These are phyloP conservation scores for Nigrospora sphaerica DNA, from an alignment of 2,329 filamentous ascomycete genomes.

Conservation along the genomic window DNA sequence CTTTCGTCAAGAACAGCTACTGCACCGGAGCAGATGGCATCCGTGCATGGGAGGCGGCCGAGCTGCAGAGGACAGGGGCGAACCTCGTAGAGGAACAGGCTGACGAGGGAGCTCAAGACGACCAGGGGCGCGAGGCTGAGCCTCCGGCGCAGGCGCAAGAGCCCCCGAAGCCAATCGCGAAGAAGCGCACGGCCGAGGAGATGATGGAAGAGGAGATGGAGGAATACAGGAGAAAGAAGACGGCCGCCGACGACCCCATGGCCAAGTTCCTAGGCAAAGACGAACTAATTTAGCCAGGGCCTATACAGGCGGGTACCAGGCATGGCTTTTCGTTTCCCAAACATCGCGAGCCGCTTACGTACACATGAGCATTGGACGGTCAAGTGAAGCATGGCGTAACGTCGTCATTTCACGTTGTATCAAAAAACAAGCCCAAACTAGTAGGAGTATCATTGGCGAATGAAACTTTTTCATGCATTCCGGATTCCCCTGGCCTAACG, in stretches of 20 bases:
- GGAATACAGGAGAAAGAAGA: constrained; percentile 70
- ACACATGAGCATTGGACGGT: background rate
- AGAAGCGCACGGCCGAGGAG: constrained; percentile 72
- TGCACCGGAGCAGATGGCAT: constrained; percentile 91
- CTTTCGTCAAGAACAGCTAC: constrained; percentile 90
- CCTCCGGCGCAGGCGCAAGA: constrained; percentile 9
- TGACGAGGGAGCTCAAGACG: constrained; percentile 13
- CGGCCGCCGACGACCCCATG: constrained; percentile 79
- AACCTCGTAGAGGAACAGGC: constrained; percentile 24
- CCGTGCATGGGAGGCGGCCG: constrained; percentile 69
- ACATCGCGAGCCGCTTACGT: too few relatives aligned
- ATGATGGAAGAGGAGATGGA: constrained; percentile 85
- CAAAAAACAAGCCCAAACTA: constrained; percentile 6
- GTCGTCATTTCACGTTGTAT: background rate
- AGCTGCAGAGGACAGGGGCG: constrained; percentile 47
- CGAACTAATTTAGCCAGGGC: constrained; percentile 43
- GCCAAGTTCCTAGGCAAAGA: constrained; percentile 71
- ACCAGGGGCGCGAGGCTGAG: constrained; percentile 8
- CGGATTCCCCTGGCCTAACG: constrained; percentile 40
- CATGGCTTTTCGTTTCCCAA: too few relatives aligned
- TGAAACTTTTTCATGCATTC: constrained; percentile 25
- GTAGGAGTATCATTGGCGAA: constrained; percentile 13
- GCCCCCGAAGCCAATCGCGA: constrained; percentile 26
- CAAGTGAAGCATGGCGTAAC: background rate
- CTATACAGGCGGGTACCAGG: too few relatives aligned